Evolutionary conservation across 2,329 filamentous ascomycete genomes (phyloP).

Genomic region (Conoideocrella luteorostrata): DNA sequence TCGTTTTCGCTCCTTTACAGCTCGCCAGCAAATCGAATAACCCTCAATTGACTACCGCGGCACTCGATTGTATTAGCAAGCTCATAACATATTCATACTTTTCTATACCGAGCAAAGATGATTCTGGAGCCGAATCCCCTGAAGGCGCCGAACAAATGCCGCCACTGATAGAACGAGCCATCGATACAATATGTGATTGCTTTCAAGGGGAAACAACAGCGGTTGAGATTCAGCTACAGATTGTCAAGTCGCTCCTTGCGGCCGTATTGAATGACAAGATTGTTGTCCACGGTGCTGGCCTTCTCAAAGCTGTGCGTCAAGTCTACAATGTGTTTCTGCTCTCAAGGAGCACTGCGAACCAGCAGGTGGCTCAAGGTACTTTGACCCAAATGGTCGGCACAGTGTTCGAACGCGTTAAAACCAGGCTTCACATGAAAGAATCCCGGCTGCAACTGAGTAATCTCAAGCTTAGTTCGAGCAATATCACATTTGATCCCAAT

Average conservation of each 20-base stretch:
- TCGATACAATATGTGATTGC: constrained; percentile 98
- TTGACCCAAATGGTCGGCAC: constrained; percentile 98
- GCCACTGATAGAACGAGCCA: constrained; percentile 91
- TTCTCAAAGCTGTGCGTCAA: constrained; percentile 93
- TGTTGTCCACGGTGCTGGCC: constrained; percentile 90
- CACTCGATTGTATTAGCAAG: constrained; percentile 96
- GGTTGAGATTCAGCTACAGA: constrained; percentile 90
- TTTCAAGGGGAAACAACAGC: constrained; percentile 95
- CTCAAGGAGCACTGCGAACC: constrained; percentile 87
- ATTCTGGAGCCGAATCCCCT: constrained; percentile 25
- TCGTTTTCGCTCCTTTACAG: constrained; percentile 85
- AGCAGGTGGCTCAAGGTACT: constrained; percentile 94
- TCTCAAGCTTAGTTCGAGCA: constrained; percentile 47
- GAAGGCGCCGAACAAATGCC: constrained; percentile 38
- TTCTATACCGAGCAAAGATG: constrained; percentile 56
- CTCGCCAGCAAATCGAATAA: constrained; percentile 83
- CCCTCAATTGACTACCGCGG: constrained; percentile 78
- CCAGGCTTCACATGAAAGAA: constrained; percentile 80
- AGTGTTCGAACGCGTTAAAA: constrained; percentile 91
- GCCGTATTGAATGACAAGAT: constrained; percentile 98
- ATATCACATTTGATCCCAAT: constrained; percentile 43
- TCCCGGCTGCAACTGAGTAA: constrained; percentile 55
- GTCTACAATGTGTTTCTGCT: constrained; percentile 99
- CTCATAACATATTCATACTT: constrained; percentile 99
- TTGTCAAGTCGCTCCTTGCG: constrained; percentile 91